Base-by-base conservation (phyloP, 2,329 filamentous ascomycete species). In the Beauveria bassiana region DNA sequence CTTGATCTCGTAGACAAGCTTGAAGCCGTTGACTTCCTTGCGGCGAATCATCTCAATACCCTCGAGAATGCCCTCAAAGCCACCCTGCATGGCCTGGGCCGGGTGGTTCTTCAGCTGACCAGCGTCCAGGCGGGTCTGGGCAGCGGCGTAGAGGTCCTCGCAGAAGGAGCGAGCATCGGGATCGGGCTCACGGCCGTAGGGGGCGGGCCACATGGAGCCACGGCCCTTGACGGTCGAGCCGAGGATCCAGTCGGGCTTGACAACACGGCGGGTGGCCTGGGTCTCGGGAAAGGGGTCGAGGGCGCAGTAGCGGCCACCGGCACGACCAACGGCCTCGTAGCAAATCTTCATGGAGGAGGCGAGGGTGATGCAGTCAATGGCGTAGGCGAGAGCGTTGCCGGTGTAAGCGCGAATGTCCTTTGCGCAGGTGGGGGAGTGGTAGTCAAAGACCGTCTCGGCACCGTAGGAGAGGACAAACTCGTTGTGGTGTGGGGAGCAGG, bases 381-480 rank as follows among this genome's bases (percentile, higher is more conserved):
- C 77, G 56, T 73, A 74, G 1, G 52, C 63, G 0, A 81, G 72
- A 1, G 58, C 61, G 67, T 75, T 73, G 4, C 63, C 50, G 0
- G 79, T 81, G 66, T 74, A 72, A 1, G 62, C 65, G 4, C 70
- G 68, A 45, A 77, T 77, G 10, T 74, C 71, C 0, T 63, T 62
- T 5, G 66, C 74, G 63, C 71, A 75, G 2, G 68, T 70, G 0
- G 73, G 64, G 0, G 66, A 68, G 46, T 67, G 65, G 65, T 83
- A 79, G 68, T 83, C 78, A 65, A 82, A 80, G 5, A 70, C 72
- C 5, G 69, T 67, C 5, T 71, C 73, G 1, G 81, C 81, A 1
- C 81, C 81, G 38, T 71, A 74, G 0, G 61, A 61, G 42, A 71
- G 69, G n/a, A 74, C 75, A 1, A 79, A 70, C 2, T 73, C 72